Evolutionary conservation across 2,329 filamentous ascomycete genomes (phyloP).

Genomic region (Colletotrichum eleusines): DNA sequence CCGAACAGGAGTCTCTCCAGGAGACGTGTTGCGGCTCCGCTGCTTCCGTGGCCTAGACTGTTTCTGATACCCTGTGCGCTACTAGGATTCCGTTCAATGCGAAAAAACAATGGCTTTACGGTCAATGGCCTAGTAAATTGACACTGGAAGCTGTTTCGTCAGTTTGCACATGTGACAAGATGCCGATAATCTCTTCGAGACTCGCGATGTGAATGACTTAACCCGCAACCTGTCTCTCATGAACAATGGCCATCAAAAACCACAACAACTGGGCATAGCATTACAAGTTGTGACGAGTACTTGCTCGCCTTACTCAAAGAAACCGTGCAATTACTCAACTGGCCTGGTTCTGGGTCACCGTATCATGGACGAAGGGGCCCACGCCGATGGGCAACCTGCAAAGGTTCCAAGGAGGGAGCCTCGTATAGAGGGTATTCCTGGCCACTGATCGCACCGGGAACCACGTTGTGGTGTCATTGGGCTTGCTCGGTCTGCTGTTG

Average conservation of each 20-base stretch:
- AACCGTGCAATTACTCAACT: background rate
- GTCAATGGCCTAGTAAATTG: background rate
- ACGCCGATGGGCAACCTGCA: background rate
- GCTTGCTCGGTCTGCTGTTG: background rate
- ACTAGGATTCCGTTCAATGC: background rate
- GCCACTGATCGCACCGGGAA: background rate
- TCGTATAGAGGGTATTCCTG: background rate
- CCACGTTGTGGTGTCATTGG: conserved; percentile 4
- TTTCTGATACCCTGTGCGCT: background rate
- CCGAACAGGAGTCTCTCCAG: background rate
- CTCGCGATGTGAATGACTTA: background rate
- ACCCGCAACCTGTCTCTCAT: background rate
- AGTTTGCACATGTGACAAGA: background rate
- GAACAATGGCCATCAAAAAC: background rate
- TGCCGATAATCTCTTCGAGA: background rate
- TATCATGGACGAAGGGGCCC: background rate
- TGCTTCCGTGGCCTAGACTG: background rate
- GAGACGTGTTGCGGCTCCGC: background rate
- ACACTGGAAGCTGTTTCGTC: background rate
- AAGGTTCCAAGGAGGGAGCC: background rate
- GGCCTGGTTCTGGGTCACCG: background rate
- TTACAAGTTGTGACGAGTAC: background rate
- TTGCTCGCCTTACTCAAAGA: background rate
- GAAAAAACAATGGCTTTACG: background rate
- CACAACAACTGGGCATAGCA: background rate